A percentile compares a stretch with the other conserved stretches of the same genome.
phyloP scores from a whole-genome alignment of 1,284 basidiomycete genomes.

The Peniophora sp. region DNA sequence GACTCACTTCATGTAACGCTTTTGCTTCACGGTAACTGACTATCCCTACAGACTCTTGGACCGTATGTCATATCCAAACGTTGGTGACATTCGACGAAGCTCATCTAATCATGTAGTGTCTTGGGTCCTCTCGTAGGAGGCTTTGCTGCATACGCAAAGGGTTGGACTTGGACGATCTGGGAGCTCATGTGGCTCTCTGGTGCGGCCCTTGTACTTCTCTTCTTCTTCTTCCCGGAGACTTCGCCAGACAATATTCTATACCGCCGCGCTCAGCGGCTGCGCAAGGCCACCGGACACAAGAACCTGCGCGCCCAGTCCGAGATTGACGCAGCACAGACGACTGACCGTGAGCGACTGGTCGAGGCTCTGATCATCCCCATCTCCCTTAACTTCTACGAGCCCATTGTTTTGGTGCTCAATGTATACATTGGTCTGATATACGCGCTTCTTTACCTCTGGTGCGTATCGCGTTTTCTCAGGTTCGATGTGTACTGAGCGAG shows the following conservation, averaged over 20 bases:
- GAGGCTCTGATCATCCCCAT: conserved; percentile 33
- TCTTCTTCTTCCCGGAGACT: conserved; percentile 47
- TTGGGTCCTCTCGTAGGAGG: conserved; percentile 41
- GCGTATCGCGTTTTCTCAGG: conserved; percentile 14
- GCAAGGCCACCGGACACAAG: conserved; percentile 20
- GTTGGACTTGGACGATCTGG: conserved; percentile 51
- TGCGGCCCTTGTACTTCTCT: conserved; percentile 27
- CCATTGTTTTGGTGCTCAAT: conserved; percentile 31
- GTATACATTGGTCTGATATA: conserved; percentile 40
- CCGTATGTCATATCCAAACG: too few species aligned
- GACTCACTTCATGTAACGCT: too few species aligned
- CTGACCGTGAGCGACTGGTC: too few species aligned
- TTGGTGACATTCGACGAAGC: too few species aligned
- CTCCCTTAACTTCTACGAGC: conserved; percentile 29
- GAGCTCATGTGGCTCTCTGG: conserved; percentile 43
- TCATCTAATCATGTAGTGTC: too few species aligned
- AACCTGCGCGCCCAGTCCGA: conserved; percentile 18
- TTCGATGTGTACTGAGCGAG: conserved; percentile 21
- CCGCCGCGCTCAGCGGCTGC: conserved; percentile 20
- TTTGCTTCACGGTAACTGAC: too few species aligned
- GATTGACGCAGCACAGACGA: conserved; percentile 15
- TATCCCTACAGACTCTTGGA: background rate
- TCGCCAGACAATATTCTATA: conserved; percentile 33
- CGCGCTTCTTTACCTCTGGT: conserved; percentile 24
- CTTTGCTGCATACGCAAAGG: conserved; percentile 22